Evolutionary conservation across 169 alveolate species (phyloP).

Genomic region (Plasmodium inui): DNA sequence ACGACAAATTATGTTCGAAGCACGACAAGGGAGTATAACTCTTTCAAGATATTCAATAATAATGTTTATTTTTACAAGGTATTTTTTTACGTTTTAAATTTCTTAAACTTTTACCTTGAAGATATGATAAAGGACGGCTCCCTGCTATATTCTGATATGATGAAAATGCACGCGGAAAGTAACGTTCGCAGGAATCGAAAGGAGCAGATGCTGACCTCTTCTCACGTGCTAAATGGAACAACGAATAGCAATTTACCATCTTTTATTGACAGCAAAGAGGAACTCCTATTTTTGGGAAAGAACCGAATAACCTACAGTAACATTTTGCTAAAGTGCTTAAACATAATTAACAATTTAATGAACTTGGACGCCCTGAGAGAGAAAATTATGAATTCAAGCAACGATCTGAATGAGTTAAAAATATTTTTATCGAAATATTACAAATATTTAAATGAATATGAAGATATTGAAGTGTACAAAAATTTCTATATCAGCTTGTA

Average conservation of each 20-base stretch:
- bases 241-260: constrained; percentile 49
- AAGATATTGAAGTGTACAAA: constrained; percentile 74
- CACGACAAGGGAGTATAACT: constrained; percentile 39
- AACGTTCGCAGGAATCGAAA: constrained; percentile 70
- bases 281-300: constrained; percentile 60
- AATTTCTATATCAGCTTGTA: constrained; percentile 71
- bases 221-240: constrained; percentile 44
- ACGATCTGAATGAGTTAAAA: constrained; percentile 75
- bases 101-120: constrained; percentile 69
- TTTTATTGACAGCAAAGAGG: constrained; percentile 64
- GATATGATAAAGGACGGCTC: constrained; percentile 76
- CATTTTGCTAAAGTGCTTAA: constrained; percentile 64
- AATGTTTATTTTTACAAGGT: constrained; percentile 59
- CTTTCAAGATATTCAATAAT: constrained; percentile 50
- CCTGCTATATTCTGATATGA: constrained; percentile 66
- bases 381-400: constrained; percentile 74
- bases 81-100: constrained; percentile 69
- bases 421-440: constrained; percentile 73
- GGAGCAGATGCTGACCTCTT: constrained; percentile 48
- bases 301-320: constrained; percentile 56
- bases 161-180: constrained; percentile 73
- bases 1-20: constrained; percentile 40
- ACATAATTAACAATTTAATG: constrained; percentile 74
- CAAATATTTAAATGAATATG: constrained; percentile 75
- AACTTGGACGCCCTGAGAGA: constrained; percentile 67